Conservation (phyloP, 306 rosid genomes). For the Citrullus mucosospermus region DNA sequence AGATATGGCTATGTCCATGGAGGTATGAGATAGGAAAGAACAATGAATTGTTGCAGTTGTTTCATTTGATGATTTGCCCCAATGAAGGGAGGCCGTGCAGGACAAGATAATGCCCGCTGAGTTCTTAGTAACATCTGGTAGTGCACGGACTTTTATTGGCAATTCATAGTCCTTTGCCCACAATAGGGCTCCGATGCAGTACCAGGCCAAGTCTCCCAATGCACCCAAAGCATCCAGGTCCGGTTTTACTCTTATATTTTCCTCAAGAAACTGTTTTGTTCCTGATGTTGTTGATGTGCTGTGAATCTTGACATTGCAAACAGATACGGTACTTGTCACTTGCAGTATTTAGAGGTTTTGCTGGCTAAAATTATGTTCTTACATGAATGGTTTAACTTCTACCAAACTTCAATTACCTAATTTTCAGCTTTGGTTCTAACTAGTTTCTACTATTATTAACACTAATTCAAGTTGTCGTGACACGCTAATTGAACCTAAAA, state of each 20-base stretch:
- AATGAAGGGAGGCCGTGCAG: slow-evolving; percentile 37
- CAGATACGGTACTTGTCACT: neutral
- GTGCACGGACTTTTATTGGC: slow-evolving; percentile 40
- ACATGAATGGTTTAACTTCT: neutral
- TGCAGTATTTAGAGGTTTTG: neutral
- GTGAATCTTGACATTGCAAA: slow-evolving; percentile 31
- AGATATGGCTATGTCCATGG: slow-evolving; percentile 53
- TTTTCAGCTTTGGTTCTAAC: neutral
- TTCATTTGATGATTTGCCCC: slow-evolving; percentile 31
- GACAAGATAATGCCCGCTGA: slow-evolving; percentile 50
- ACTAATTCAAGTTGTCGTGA: neutral
- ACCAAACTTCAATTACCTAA: neutral
- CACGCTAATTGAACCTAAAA: neutral
- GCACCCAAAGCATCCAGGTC: slow-evolving; percentile 66
- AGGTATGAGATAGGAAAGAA: slow-evolving; percentile 48
- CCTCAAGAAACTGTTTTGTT: slow-evolving; percentile 33
- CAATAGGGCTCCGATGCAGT: slow-evolving; percentile 58
- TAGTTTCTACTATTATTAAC: neutral
- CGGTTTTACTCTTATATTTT: slow-evolving; percentile 47
- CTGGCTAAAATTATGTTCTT: neutral
- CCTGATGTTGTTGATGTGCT: slow-evolving; percentile 44
- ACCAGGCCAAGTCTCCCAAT: slow-evolving; percentile 65
- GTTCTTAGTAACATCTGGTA: slow-evolving; percentile 35
- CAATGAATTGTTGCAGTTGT: slow-evolving; percentile 49
- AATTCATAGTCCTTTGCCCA: slow-evolving; percentile 57